Evolutionary conservation across 768 basidiomycete species (phyloP).

Genomic region (Rhodotorula kratochvilovae): DNA sequence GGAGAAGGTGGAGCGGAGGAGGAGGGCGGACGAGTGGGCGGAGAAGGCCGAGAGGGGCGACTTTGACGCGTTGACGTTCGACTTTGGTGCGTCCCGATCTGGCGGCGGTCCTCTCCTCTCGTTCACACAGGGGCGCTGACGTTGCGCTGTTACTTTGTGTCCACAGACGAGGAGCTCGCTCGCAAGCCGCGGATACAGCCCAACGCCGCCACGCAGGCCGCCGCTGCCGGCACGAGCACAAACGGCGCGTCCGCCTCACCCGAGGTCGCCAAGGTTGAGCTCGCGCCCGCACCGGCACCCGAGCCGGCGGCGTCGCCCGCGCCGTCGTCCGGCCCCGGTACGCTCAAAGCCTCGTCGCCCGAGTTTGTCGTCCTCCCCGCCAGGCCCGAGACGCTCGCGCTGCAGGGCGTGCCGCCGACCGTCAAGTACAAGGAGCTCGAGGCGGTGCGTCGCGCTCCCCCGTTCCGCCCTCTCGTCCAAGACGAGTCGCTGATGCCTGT

Average conservation of each 20-base stretch:
- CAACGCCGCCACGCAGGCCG: conserved; percentile 12
- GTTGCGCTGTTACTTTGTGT: too few relatives aligned
- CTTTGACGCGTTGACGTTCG: conserved; percentile 28
- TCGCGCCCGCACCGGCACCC: neutral
- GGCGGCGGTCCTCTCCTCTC: neutral
- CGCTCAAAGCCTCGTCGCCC: neutral
- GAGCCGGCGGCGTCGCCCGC: neutral
- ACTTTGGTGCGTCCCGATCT: conserved; percentile 15
- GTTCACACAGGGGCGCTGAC: neutral
- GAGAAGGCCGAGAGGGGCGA: conserved; percentile 28
- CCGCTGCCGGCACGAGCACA: neutral
- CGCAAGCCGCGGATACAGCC: conserved; percentile 9
- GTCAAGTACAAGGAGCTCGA: conserved; percentile 31
- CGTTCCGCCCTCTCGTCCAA: neutral
- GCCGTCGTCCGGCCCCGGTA: neutral
- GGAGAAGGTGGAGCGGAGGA: conserved; percentile 17
- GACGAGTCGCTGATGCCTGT: neutral
- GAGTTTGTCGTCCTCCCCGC: conserved; percentile 33
- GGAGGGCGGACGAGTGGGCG: conserved; percentile 27
- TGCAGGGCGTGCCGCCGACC: conserved; percentile 31
- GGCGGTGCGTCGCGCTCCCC: conserved; percentile 20
- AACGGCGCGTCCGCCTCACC: neutral
- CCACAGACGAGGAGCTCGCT: conserved; percentile 19
- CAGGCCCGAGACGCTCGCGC: conserved; percentile 21
- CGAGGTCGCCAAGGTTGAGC: neutral